phyloP scores from a whole-genome alignment of 306 rosid genomes.

The peach (Prunus persica) region DNA sequence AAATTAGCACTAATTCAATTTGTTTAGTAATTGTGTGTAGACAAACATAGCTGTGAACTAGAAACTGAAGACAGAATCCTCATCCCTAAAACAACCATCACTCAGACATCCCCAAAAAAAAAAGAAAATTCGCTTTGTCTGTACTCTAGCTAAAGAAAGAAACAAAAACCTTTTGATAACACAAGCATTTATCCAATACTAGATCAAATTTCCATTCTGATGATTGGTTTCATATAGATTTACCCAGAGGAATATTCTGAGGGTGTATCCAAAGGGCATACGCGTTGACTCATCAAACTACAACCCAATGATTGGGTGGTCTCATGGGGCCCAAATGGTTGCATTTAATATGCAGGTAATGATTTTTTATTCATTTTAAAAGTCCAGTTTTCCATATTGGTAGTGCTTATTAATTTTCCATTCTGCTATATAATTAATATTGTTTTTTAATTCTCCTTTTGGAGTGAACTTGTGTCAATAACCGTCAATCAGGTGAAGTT shows the following conservation, averaged over 20 bases:
- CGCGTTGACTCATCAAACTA: constrained; percentile 95
- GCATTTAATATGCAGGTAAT: constrained; percentile 98
- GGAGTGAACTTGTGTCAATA: neutral
- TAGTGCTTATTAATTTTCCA: neutral
- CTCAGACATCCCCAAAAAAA: neutral
- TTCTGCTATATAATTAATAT: neutral
- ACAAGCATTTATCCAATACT: neutral
- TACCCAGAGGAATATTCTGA: constrained; percentile 85
- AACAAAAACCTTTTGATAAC: too few species aligned
- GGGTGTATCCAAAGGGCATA: constrained; percentile 92
- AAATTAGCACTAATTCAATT: neutral
- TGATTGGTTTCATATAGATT: constrained; percentile 51
- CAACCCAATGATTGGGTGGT: constrained; percentile 96
- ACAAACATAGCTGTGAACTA: neutral
- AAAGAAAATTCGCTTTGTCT: neutral
- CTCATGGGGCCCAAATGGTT: constrained; percentile 99
- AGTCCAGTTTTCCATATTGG: neutral
- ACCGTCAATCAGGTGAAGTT: neutral
- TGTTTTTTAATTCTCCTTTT: neutral
- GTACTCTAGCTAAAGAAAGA: too few species aligned
- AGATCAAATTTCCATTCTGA: neutral
- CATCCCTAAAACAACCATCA: neutral
- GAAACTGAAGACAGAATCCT: neutral
- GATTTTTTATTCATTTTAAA: neutral
- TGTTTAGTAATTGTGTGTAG: neutral